These are phyloP conservation scores for Venturia effusa DNA, from an alignment of 2,329 filamentous ascomycete species.

Conservation along the genomic window DNA sequence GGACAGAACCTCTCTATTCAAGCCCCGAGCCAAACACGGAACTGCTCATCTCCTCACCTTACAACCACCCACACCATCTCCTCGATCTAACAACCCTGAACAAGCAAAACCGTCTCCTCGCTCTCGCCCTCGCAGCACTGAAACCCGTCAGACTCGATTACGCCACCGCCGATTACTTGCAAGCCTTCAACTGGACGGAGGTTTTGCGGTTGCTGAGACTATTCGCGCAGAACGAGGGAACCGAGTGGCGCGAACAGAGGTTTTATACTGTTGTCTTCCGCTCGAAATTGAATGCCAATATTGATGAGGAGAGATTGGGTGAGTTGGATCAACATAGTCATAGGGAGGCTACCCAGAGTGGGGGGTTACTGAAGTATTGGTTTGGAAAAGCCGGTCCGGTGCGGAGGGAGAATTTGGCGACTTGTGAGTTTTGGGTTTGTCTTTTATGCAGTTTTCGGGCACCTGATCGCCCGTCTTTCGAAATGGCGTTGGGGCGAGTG, in stretches of 20 bases:
- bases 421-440: conserved; percentile 31
- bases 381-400: conserved; percentile 61
- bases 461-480: background rate
- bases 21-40: conserved; percentile 11
- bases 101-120: conserved; percentile 55
- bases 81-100: conserved; percentile 61
- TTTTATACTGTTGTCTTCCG: conserved; percentile 85
- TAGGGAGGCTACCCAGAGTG: conserved; percentile 65
- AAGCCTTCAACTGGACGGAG: conserved; percentile 66
- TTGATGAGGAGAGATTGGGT: conserved; percentile 57
- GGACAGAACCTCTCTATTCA: background rate
- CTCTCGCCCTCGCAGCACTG: conserved; percentile 57
- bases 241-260: conserved; percentile 47
- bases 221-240: conserved; percentile 37
- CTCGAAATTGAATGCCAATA: conserved; percentile 56
- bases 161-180: conserved; percentile 61
- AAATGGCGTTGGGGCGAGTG: conserved; percentile 3
- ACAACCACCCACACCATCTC: conserved; percentile 58
- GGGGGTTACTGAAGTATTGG: conserved; percentile 88
- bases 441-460: conserved; percentile 28
- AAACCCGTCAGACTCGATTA: conserved; percentile 57
- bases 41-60: conserved; percentile 61
- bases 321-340: conserved; percentile 70
- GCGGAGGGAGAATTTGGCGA: conserved; percentile 68
- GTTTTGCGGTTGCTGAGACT: conserved; percentile 48